A percentile compares a stretch with the other conserved stretches of the same genome.
These are phyloP conservation scores for Drosera spatulata DNA, from an alignment of 179 eudicot genomes.

Conservation along the genomic window DNA sequence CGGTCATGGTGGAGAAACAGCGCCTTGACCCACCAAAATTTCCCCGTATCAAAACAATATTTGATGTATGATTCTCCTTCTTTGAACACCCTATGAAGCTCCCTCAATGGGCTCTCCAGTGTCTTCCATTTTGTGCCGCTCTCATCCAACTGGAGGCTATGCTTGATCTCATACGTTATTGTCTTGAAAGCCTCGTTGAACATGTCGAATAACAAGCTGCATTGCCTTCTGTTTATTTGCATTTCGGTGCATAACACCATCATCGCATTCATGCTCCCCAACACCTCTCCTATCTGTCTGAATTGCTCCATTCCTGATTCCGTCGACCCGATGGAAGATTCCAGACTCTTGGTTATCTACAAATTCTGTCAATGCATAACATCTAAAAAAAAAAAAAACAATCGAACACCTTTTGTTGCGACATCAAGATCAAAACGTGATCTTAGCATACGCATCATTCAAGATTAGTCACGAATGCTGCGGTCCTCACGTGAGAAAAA, in stretches of 20 bases:
- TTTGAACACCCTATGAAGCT: constrained; percentile 59
- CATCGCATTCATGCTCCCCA: constrained; percentile 71
- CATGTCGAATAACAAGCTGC: constrained; percentile 58
- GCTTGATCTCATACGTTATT: constrained; percentile 58
- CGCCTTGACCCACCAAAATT: constrained; percentile 63
- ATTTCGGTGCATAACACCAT: constrained; percentile 48
- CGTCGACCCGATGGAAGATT: background rate
- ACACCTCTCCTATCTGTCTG: constrained; percentile 67
- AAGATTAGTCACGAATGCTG: too few relatives aligned
- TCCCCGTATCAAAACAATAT: constrained; percentile 42
- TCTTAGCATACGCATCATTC: too few relatives aligned
- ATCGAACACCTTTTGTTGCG: too few relatives aligned
- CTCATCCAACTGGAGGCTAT: constrained; percentile 58
- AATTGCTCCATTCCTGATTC: constrained; percentile 60
- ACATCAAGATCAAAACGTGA: too few relatives aligned
- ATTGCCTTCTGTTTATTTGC: constrained; percentile 58
- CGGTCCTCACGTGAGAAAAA: too few relatives aligned
- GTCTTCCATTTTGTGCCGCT: constrained; percentile 68
- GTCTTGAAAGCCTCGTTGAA: constrained; percentile 42
- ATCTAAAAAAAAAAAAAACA: too few relatives aligned
- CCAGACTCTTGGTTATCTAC: background rate
- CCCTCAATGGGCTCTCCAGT: constrained; percentile 60
- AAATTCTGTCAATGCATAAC: too few relatives aligned
- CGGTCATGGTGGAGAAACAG: constrained; percentile 40
- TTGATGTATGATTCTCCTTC: constrained; percentile 64